A percentile compares a stretch with the other conserved stretches of the same genome.
Conservation (phyloP, 257 asterid genomes). For the Verbascum thapsus region DNA sequence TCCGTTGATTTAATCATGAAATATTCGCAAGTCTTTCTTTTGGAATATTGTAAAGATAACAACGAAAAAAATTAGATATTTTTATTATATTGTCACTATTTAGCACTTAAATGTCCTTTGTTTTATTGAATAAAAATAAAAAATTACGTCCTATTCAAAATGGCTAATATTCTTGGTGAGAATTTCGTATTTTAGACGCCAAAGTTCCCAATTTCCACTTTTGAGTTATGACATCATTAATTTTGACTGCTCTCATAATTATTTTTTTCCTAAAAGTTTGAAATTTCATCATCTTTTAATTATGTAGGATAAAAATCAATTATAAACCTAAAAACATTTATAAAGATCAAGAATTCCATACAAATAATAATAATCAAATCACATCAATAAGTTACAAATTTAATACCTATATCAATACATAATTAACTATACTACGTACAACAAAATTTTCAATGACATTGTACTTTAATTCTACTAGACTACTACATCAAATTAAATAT, state of each 20-base stretch:
- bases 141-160: neutral
- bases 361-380: too few species aligned
- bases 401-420: too few species aligned
- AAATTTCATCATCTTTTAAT: neutral
- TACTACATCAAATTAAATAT: too few species aligned
- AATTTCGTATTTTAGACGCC: neutral
- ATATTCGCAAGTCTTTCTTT: conserved; percentile 12
- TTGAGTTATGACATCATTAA: neutral
- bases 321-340: too few species aligned
- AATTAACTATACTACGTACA: too few species aligned
- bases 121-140: conserved; percentile 23
- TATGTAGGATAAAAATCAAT: neutral
- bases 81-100: neutral
- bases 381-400: too few species aligned
- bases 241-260: conserved; percentile 8
- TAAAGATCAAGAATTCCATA: too few species aligned
- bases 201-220: conserved; percentile 12
- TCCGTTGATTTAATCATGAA: neutral
- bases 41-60: conserved; percentile 7
- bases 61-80: neutral
- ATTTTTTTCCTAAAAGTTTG: neutral
- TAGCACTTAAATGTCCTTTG: neutral
- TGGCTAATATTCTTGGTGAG: neutral
- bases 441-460: too few species aligned
- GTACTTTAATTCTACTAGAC: too few species aligned